Evolutionary conservation across 2,329 filamentous ascomycete genomes (phyloP).

Genomic region (Xylariomycetidae sp.): DNA sequence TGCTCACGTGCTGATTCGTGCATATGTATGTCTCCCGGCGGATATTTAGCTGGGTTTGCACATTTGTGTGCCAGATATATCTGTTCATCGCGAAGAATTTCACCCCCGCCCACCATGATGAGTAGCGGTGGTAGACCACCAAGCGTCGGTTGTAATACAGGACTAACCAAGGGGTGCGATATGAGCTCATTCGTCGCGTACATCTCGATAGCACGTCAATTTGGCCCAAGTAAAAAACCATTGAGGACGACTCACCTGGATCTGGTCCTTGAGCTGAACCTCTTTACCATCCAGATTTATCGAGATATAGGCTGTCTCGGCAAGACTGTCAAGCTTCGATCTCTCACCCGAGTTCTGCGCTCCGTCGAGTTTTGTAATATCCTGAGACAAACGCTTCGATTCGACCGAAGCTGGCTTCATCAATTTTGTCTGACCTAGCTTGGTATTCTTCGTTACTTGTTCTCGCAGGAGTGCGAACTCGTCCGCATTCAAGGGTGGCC

Average conservation of each 20-base stretch:
- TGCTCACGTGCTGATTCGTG: conserved; percentile 56
- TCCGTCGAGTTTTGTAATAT: conserved; percentile 11
- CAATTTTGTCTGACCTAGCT: conserved; percentile 24
- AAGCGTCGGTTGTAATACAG: conserved; percentile 79
- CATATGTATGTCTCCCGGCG: conserved; percentile 60
- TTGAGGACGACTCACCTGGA: conserved; percentile 59
- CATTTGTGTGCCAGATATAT: conserved; percentile 94
- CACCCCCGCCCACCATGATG: conserved; percentile 82
- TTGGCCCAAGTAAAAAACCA: conserved; percentile 1
- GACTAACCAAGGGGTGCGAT: conserved; percentile 84
- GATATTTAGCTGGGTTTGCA: conserved; percentile 74
- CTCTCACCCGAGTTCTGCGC: conserved; percentile 7
- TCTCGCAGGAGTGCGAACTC: conserved; percentile 56
- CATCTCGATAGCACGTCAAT: conserved; percentile 39
- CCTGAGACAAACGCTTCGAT: conserved; percentile 17
- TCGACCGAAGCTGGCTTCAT: conserved; percentile 33
- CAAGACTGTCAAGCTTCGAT: conserved; percentile 6
- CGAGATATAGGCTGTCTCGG: conserved; percentile 43
- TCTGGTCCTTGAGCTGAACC: conserved; percentile 80
- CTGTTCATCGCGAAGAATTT: conserved; percentile 88
- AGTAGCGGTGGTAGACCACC: conserved; percentile 86
- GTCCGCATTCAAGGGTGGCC: conserved; percentile 85
- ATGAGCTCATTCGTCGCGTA: conserved; percentile 80
- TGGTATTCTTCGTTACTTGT: conserved; percentile 40
- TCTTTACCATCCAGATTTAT: conserved; percentile 67